Percentiles rank a stretch among this genome's conserved stretches.
Conservation (phyloP, 352 stramenopile species). For the Phytophthora gonapodyides region DNA sequence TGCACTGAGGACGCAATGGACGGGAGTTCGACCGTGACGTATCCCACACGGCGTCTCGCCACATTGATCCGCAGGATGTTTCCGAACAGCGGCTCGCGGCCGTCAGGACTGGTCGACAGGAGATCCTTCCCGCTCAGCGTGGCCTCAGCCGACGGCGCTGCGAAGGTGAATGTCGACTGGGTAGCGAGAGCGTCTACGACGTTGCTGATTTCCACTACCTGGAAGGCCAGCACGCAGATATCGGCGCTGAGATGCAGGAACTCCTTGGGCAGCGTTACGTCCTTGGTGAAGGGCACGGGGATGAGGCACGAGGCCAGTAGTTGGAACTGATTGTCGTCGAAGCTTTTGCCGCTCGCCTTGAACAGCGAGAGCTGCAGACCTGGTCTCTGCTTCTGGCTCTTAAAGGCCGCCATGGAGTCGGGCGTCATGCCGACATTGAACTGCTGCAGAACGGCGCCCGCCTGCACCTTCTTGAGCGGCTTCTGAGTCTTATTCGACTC, state of each 20-base stretch:
- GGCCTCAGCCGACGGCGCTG: slow-evolving; percentile 16
- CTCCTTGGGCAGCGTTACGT: slow-evolving; percentile 49
- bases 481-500: slow-evolving; percentile 2
- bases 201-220: slow-evolving; percentile 69
- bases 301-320: slow-evolving; percentile 65
- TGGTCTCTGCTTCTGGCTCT: slow-evolving; percentile 54
- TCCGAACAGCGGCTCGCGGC: slow-evolving; percentile 55
- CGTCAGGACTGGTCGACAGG: slow-evolving; percentile 36
- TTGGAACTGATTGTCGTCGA: slow-evolving; percentile 66
- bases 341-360: slow-evolving; percentile 44
- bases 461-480: slow-evolving; percentile 13
- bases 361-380: slow-evolving; percentile 65
- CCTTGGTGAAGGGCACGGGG: slow-evolving; percentile 66
- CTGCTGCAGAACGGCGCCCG: slow-evolving; percentile 44
- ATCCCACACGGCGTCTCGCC: slow-evolving; percentile 48
- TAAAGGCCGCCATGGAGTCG: slow-evolving; percentile 66
- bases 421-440: slow-evolving; percentile 76
- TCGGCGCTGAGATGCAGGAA: slow-evolving; percentile 48
- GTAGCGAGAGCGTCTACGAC: slow-evolving; percentile 42
- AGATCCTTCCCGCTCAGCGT: slow-evolving; percentile 53
- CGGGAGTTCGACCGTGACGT: slow-evolving; percentile 57
- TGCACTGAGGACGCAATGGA: slow-evolving; percentile 46
- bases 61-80: slow-evolving; percentile 67
- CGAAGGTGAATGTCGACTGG: slow-evolving; percentile 48
- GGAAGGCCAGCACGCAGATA: slow-evolving; percentile 61